phyloP scores from a whole-genome alignment of 805 yeast genomes.

The Candida nonsorbophila region DNA sequence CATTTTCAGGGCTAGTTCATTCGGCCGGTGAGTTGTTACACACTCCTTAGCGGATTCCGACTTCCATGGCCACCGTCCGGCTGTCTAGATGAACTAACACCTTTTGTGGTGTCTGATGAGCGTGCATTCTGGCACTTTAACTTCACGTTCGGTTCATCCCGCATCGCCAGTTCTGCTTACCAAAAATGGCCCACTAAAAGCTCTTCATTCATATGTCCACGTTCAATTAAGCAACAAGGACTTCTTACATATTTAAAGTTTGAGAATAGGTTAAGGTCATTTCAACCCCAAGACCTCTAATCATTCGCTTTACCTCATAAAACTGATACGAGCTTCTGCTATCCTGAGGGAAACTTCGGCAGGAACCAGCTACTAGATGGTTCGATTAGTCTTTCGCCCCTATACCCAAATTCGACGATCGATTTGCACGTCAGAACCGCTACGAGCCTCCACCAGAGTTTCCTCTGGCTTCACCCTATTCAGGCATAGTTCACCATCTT shows the following conservation, averaged over 20 bases:
- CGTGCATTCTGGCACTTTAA: slow-evolving; percentile 24
- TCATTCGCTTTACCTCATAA: slow-evolving; percentile 38
- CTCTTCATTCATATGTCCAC: slow-evolving; percentile 35
- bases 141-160: slow-evolving; percentile 17
- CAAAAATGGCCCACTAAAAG: slow-evolving; percentile 43
- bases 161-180: slow-evolving; percentile 42
- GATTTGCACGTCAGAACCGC: slow-evolving; percentile 43
- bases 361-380: slow-evolving; percentile 35
- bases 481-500: slow-evolving; percentile 42
- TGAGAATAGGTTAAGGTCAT: slow-evolving; percentile 37
- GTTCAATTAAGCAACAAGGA: slow-evolving; percentile 37
- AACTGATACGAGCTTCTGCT: slow-evolving; percentile 34
- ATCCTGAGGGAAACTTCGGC: slow-evolving; percentile 37
- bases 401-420: slow-evolving; percentile 41
- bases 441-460: slow-evolving; percentile 43
- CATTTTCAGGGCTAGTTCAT: slow-evolving; percentile 42
- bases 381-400: slow-evolving; percentile 40
- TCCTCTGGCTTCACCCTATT: slow-evolving; percentile 42
- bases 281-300: slow-evolving; percentile 37
- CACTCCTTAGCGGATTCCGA: slow-evolving; percentile 54
- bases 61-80: slow-evolving; percentile 53
- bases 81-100: slow-evolving; percentile 40
- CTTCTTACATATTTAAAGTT: slow-evolving; percentile 39
- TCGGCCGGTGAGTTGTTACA: slow-evolving; percentile 50
- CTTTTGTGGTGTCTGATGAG: slow-evolving; percentile 35